Conservation (phyloP, 495 filamentous ascomycete species). For the Penicillium paradoxum region DNA sequence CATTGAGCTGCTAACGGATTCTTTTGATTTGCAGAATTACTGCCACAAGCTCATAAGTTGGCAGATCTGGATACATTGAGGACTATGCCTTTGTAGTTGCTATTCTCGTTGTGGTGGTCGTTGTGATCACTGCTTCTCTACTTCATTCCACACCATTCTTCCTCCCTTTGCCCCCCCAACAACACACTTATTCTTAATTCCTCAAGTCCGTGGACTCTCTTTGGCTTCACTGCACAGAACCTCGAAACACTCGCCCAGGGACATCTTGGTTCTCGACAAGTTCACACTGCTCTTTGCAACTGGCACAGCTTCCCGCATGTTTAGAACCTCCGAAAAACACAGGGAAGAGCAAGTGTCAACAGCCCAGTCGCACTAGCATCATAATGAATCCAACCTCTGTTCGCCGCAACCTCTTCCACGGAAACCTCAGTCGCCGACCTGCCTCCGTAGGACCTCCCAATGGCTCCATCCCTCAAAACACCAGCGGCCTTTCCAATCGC, state of each 20-base stretch:
- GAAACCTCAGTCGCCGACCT: conserved; percentile 63
- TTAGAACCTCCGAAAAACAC: neutral
- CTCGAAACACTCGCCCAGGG: neutral
- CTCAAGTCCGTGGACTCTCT: neutral
- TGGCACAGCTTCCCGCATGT: neutral
- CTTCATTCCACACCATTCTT: conserved; percentile 3
- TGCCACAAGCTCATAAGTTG: too few species aligned
- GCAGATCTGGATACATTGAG: too few species aligned
- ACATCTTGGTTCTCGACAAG: neutral
- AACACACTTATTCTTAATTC: conserved; percentile 6
- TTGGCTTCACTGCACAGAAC: neutral
- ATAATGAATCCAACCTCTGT: conserved; percentile 40
- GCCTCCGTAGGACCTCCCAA: conserved; percentile 40
- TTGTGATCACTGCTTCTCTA: neutral
- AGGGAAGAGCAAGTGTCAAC: neutral
- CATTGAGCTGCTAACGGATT: too few species aligned
- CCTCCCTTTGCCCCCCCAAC: neutral
- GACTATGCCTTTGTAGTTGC: neutral
- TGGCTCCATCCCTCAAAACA: conserved; percentile 11
- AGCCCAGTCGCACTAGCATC: neutral
- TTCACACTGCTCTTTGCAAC: neutral
- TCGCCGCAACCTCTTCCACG: conserved; percentile 71
- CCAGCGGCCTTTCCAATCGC: conserved; percentile 22
- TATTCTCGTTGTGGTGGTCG: neutral
- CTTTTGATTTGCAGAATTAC: too few species aligned